Evolutionary conservation across 805 yeast genomes (phyloP).

Genomic region (Saitoella complicata): DNA sequence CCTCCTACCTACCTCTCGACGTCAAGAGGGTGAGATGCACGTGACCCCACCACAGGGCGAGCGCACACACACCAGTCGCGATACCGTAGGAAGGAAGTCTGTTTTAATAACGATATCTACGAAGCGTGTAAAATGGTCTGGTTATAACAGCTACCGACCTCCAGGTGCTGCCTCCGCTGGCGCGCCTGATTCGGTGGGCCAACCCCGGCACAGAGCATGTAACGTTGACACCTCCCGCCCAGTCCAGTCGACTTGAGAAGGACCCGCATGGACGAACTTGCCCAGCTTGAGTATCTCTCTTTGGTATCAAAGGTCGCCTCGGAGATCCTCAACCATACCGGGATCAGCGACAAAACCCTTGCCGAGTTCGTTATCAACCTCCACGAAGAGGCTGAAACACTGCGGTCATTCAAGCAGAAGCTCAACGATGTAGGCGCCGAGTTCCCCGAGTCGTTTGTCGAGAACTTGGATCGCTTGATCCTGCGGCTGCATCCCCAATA

Average conservation of each 20-base stretch:
- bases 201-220: too few relatives aligned
- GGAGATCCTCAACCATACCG: slow-evolving; percentile 21
- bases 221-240: neutral
- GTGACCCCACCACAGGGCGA: too few relatives aligned
- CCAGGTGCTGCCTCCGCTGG: too few relatives aligned
- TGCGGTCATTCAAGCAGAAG: slow-evolving; percentile 23
- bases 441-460: slow-evolving; percentile 19
- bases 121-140: too few relatives aligned
- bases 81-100: too few relatives aligned
- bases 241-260: neutral
- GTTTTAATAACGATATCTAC: too few relatives aligned
- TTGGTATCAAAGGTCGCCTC: slow-evolving; percentile 21
- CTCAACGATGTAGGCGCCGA: slow-evolving; percentile 32
- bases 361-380: slow-evolving; percentile 33
- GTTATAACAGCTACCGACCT: too few relatives aligned
- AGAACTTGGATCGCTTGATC: slow-evolving; percentile 18
- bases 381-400: slow-evolving; percentile 19
- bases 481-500: slow-evolving; percentile 20
- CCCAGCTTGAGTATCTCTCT: slow-evolving; percentile 19
- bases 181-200: too few relatives aligned
- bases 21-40: too few relatives aligned
- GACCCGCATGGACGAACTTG: slow-evolving; percentile 17
- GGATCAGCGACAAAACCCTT: slow-evolving; percentile 28
- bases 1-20: too few relatives aligned
- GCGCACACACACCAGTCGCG: too few relatives aligned